phyloP scores from a whole-genome alignment of 106 monocot genomes.

The Acanthochlamys bracteata region DNA sequence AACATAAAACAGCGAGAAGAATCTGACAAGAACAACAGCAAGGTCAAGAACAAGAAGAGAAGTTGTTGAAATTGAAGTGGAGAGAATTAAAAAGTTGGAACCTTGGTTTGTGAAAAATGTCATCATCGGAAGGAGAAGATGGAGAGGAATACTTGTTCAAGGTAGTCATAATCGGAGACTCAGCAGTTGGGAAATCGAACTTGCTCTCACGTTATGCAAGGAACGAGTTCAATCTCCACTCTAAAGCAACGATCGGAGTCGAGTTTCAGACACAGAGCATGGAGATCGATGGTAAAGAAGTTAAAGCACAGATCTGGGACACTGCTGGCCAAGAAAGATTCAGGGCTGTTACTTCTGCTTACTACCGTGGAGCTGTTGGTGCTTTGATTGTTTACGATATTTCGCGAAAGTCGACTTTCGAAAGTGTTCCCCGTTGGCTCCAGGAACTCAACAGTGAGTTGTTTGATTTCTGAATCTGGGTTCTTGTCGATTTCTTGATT shows the following conservation, averaged over 20 bases:
- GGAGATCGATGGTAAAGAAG: slow-evolving; percentile 37
- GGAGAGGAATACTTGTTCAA: slow-evolving; percentile 36
- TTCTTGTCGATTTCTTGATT: background rate
- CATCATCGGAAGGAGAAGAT: slow-evolving; percentile 1
- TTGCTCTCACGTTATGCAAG: slow-evolving; percentile 32
- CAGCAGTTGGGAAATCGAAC: slow-evolving; percentile 43
- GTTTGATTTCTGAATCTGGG: background rate
- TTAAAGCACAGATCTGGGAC: slow-evolving; percentile 89
- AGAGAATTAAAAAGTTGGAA: no score
- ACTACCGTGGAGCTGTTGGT: slow-evolving; percentile 56
- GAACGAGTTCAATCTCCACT: slow-evolving; percentile 54
- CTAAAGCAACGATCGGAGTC: slow-evolving; percentile 64
- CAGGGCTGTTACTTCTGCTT: slow-evolving; percentile 39
- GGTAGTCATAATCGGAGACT: slow-evolving; percentile 41
- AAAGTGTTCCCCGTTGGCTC: slow-evolving; percentile 39
- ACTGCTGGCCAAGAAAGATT: slow-evolving; percentile 69
- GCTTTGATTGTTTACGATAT: slow-evolving; percentile 73
- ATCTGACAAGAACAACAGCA: no score
- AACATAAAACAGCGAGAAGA: no score
- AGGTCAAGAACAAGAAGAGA: no score
- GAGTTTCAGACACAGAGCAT: slow-evolving; percentile 59
- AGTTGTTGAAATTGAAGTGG: no score
- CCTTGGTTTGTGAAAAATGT: background rate
- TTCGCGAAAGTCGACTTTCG: slow-evolving; percentile 58
- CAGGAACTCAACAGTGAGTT: slow-evolving; percentile 25